Conservation (phyloP, 371 early-diverging fungal genomes). For the Syncephalastrum contaminatum region DNA sequence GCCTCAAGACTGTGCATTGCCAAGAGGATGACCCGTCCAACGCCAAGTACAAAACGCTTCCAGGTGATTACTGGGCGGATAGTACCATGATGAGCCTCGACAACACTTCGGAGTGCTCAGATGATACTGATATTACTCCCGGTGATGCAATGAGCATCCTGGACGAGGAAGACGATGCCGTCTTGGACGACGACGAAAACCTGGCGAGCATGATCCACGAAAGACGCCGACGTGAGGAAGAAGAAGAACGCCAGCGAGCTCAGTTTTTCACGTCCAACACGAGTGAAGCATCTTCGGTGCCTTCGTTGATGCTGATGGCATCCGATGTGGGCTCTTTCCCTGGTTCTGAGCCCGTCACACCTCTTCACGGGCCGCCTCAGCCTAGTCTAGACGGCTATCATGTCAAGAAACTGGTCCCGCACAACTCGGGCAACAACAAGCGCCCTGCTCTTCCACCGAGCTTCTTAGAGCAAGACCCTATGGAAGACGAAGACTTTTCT, state of each 20-base stretch:
- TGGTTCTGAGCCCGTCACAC: no score
- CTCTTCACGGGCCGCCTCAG: no score
- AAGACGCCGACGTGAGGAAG: conserved; percentile 34
- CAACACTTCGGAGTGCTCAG: conserved; percentile 26
- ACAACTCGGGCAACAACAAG: not conserved
- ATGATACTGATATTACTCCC: conserved; percentile 36
- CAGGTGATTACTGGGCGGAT: no score
- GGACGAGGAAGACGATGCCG: conserved; percentile 9
- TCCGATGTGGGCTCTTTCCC: no score
- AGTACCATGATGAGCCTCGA: no score
- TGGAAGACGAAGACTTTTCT: no score
- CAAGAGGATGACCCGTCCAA: no score
- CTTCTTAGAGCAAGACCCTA: not conserved
- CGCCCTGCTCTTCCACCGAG: not conserved
- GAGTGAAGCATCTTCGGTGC: not conserved
- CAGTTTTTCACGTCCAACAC: conserved; percentile 19
- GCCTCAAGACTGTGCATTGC: conserved; percentile 42
- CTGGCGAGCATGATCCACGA: conserved; percentile 6
- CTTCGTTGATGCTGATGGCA: no score
- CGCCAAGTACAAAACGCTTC: no score
- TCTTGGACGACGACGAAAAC: conserved; percentile 9
- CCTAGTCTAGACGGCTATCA: no score
- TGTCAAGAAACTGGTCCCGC: no score
- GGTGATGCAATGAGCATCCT: conserved; percentile 26
- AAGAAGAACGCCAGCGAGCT: conserved; percentile 30